Base-by-base conservation (phyloP, 306 rosid genomes). In the peach (Prunus persica) region DNA sequence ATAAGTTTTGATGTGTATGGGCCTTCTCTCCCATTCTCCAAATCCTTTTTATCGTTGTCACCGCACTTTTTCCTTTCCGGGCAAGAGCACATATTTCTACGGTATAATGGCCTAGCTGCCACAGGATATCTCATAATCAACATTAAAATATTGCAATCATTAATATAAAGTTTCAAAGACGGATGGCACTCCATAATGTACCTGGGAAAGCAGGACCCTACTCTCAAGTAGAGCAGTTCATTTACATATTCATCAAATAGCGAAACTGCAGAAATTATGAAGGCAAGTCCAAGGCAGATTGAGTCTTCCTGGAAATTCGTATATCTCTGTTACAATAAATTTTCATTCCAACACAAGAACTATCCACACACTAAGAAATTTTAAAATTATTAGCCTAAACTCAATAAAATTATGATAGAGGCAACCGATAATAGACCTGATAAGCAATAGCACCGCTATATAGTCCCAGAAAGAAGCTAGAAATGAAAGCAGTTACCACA, bases 201-300 rank as follows among this genome's bases (percentile, higher is more conserved):
- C 94, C 96, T 91, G 55, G 98, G 96, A 67, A 93, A 83, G 85
- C 96, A 88, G 73, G 98, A 89, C 43, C 98, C 98, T 79, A 86
- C 94, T 76, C 90, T 84, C 89, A 93, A 73, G 83, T 83, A 85
- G 73, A 93, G 94, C 61, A 93, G 82, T 81, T 93, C 98, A 62
- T 93, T 93, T 18, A 82, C 94, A 67, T 93, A 90, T 82, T 93
- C 98, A 74, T 93, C 98, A 47, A 90, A 93, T 76, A 87, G 79
- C 2, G 98, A 93, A 78, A 93, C 87, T 73, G 82, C 94, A 5
- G 98, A 82, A 15, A 90, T 65, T 56, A 86, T 73, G 78, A 83
- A 93, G 20, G 94, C 90, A 77, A 93, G 82, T 57, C 98, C 98
- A 84, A 93, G 79, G 47, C 55, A 38, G 34, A 87, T 76, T 0